These are phyloP conservation scores for Melampsora occidentalis DNA, from an alignment of 1,284 basidiomycete genomes.

Conservation along the genomic window DNA sequence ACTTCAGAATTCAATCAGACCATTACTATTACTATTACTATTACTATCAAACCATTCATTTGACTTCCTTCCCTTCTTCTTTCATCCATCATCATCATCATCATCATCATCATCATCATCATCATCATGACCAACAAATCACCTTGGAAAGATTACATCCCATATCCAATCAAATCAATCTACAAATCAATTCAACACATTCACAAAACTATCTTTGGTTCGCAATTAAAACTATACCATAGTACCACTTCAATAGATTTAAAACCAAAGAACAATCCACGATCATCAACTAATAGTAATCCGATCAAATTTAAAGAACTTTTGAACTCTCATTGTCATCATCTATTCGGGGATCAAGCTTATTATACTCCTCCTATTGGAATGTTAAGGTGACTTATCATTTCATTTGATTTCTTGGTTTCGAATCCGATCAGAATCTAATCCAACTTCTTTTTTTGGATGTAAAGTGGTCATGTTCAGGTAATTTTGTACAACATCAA, in stretches of 20 bases:
- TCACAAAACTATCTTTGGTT: background rate
- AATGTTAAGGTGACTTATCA: background rate
- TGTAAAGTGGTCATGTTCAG: background rate
- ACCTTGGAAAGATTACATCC: no score
- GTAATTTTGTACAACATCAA: background rate
- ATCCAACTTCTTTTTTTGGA: background rate
- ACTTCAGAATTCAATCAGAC: no score
- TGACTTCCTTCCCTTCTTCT: no score
- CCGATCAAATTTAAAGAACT: background rate
- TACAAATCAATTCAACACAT: background rate
- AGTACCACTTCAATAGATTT: background rate
- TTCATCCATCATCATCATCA: no score
- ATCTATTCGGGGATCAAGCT: background rate
- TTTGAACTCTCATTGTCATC: background rate
- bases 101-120: no score
- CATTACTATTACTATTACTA: no score
- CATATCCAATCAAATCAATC: background rate
- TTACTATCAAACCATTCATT: no score
- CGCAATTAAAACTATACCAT: background rate
- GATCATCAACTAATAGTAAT: background rate
- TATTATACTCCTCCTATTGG: conserved; percentile 2
- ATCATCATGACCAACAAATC: no score
- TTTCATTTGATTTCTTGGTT: background rate
- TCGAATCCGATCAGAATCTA: background rate
- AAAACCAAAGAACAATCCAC: background rate